These are phyloP conservation scores for Leccinum angustisporum DNA, from an alignment of 1,284 basidiomycete genomes.

Conservation along the genomic window DNA sequence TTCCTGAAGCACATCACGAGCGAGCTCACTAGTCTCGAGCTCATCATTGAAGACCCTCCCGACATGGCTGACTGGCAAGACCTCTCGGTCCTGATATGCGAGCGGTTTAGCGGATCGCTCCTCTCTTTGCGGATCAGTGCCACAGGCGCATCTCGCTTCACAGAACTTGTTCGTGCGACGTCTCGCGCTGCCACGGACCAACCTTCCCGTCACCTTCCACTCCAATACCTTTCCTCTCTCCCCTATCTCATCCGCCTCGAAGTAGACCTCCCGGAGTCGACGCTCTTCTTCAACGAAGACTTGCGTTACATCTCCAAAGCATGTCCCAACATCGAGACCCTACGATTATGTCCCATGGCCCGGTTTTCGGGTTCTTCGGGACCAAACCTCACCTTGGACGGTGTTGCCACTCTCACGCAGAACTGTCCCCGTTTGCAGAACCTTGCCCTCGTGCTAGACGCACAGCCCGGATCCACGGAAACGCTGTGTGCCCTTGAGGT, in stretches of 20 bases:
- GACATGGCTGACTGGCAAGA: constrained; percentile 71
- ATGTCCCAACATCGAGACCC: constrained; percentile 64
- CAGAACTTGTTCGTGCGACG: constrained; percentile 65
- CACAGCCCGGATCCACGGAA: constrained; percentile 45
- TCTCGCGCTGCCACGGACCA: constrained; percentile 56
- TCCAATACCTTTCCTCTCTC: constrained; percentile 56
- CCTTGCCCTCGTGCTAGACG: constrained; percentile 63
- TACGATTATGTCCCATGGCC: constrained; percentile 64
- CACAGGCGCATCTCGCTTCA: constrained; percentile 60
- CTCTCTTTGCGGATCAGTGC: constrained; percentile 60
- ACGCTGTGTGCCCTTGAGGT: constrained; percentile 44
- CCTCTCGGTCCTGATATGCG: constrained; percentile 58
- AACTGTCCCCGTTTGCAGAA: constrained; percentile 62
- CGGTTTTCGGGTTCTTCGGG: constrained; percentile 54
- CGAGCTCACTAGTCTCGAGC: constrained; percentile 60
- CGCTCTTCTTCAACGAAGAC: constrained; percentile 60
- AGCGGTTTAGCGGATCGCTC: constrained; percentile 58
- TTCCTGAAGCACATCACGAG: constrained; percentile 68
- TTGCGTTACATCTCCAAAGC: constrained; percentile 54
- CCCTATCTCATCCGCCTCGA: constrained; percentile 58
- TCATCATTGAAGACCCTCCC: constrained; percentile 75
- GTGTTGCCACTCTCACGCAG: constrained; percentile 55
- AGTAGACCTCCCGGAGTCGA: constrained; percentile 73
- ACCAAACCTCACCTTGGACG: constrained; percentile 55
- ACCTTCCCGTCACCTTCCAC: constrained; percentile 53